Percentiles rank a stretch among this genome's conserved stretches.
Evolutionary conservation across 805 yeast genomes (phyloP).

Genomic region (Zygosaccharomyces lentus): DNA sequence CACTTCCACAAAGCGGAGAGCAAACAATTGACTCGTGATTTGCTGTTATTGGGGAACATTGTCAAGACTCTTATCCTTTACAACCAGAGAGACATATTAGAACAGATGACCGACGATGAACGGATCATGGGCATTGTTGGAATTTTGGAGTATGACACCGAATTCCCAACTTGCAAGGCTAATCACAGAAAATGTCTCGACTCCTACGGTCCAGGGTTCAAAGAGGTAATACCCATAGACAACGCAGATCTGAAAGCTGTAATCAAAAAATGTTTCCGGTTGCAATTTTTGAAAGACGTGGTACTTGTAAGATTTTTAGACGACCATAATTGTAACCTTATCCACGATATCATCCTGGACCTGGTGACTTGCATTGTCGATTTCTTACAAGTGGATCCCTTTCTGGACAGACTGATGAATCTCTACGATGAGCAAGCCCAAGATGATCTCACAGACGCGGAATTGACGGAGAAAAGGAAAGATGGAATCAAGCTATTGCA

Average conservation of each 20-base stretch:
- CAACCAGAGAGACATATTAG: constrained; percentile 63
- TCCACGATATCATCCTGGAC: constrained; percentile 42
- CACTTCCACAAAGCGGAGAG: constrained; percentile 57
- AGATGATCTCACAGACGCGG: constrained; percentile 9
- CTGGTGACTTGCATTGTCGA: constrained; percentile 34
- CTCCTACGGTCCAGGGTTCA: constrained; percentile 46
- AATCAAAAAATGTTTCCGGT: constrained; percentile 68
- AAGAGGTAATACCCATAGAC: constrained; percentile 64
- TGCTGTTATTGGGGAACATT: constrained; percentile 68
- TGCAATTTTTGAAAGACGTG: constrained; percentile 82
- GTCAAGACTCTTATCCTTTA: constrained; percentile 65
- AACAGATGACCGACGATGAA: constrained; percentile 51
- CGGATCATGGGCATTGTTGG: constrained; percentile 62
- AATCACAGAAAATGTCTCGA: constrained; percentile 69
- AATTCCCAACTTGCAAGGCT: constrained; percentile 74
- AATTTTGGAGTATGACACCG: constrained; percentile 85
- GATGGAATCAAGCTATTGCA: constrained; percentile 77
- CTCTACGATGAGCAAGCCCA: constrained; percentile 41
- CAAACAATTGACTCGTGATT: constrained; percentile 45
- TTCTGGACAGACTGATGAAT: constrained; percentile 55
- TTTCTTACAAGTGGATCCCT: constrained; percentile 36
- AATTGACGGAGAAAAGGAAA: constrained; percentile 38
- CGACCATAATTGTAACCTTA: constrained; percentile 66
- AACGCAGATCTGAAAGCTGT: constrained; percentile 47
- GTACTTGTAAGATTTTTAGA: constrained; percentile 78